A percentile compares a stretch with the other conserved stretches of the same genome.
These are phyloP conservation scores for Viola pubescens DNA, from an alignment of 441 rosid species.

Conservation along the genomic window DNA sequence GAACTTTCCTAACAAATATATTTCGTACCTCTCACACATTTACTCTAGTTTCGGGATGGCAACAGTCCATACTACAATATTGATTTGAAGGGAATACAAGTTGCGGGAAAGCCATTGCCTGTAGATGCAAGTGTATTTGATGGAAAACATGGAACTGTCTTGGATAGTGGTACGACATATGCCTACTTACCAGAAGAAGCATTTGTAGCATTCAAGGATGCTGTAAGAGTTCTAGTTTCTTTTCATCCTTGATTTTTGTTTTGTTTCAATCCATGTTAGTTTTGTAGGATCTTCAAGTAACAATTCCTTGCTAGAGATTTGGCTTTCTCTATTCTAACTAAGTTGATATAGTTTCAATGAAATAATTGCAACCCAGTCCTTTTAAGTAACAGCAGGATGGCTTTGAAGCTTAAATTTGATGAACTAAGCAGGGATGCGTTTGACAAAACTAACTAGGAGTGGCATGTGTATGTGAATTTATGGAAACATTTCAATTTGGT, in stretches of 20 bases:
- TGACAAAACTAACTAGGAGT: too few species aligned
- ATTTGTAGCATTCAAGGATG: constrained; percentile 61
- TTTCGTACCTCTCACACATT: constrained; percentile 72
- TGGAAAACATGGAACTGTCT: constrained; percentile 63
- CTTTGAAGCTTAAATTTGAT: too few species aligned
- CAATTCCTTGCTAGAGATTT: background rate
- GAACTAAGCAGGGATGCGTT: too few species aligned
- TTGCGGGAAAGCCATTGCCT: constrained; percentile 74
- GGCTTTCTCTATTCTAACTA: background rate
- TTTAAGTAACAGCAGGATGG: too few species aligned
- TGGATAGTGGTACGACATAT: constrained; percentile 91
- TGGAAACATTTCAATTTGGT: too few species aligned
- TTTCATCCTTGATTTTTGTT: background rate
- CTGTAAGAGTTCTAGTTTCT: constrained; percentile 40
- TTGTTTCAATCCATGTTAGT: background rate
- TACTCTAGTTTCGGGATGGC: constrained; percentile 94
- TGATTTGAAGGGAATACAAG: constrained; percentile 84
- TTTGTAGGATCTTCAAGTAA: background rate
- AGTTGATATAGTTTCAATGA: too few species aligned
- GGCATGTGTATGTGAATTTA: too few species aligned
- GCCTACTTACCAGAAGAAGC: constrained; percentile 84
- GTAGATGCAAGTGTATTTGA: constrained; percentile 57
- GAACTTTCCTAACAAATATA: constrained; percentile 41
- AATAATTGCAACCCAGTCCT: too few species aligned
- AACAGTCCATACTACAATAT: constrained; percentile 95